phyloP scores from a whole-genome alignment of 805 yeast species.

The Ascoidea rubescens region DNA sequence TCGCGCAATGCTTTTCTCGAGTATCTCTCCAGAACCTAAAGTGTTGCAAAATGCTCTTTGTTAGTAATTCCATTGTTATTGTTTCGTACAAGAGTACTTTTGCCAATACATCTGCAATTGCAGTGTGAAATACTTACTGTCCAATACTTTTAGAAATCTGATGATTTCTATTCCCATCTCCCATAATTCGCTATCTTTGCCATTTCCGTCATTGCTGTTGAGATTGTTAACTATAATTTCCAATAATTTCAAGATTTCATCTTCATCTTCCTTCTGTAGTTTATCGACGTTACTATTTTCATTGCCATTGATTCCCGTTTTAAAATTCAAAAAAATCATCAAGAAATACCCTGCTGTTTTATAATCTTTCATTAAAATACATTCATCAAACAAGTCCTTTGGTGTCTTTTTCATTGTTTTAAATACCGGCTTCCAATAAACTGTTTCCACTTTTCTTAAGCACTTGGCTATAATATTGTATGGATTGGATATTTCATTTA shows the following conservation, averaged over 20 bases:
- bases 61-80: too few species aligned
- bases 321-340: slow-evolving; percentile 31
- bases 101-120: too few species aligned
- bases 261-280: slow-evolving; percentile 8
- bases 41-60: too few species aligned
- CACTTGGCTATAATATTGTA: slow-evolving; percentile 29
- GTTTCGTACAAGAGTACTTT: too few species aligned
- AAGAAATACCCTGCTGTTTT: slow-evolving; percentile 32
- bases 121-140: slow-evolving; percentile 1
- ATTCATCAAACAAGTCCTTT: slow-evolving; percentile 24
- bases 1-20: too few species aligned
- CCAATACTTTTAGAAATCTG: slow-evolving; percentile 18
- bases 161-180: slow-evolving; percentile 18
- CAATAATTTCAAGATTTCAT: slow-evolving; percentile 13
- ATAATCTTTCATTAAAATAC: slow-evolving; percentile 26
- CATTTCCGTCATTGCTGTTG: slow-evolving; percentile 5
- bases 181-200: slow-evolving; percentile 17
- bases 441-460: slow-evolving; percentile 35
- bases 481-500: slow-evolving; percentile 6
- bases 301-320: slow-evolving; percentile 16
- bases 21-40: too few species aligned
- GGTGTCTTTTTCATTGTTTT: slow-evolving; percentile 25
- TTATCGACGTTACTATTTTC: neutral
- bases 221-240: slow-evolving; percentile 15
- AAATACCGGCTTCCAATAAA: slow-evolving; percentile 31